phyloP scores from a whole-genome alignment of 139 green algal genomes.

The Chlorella sp. region DNA sequence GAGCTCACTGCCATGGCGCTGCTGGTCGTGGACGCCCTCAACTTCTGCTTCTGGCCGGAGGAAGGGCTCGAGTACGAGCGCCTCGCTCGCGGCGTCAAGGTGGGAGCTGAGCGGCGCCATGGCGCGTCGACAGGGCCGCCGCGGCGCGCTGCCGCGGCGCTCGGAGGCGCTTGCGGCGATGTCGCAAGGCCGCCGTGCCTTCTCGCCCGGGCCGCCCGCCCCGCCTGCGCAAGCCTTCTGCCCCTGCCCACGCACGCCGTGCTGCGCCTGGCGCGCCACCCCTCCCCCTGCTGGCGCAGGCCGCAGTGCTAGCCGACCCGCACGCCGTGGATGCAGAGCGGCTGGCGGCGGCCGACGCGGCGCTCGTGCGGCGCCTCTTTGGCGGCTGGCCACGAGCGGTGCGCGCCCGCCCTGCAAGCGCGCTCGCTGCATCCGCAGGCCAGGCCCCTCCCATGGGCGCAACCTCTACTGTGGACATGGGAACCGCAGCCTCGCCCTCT shows the following conservation, averaged over 20 bases:
- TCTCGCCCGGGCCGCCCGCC: not conserved
- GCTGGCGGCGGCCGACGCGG: constrained; percentile 48
- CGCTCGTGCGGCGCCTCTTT: constrained; percentile 56
- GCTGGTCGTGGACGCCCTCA: no score
- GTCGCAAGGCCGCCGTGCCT: not conserved
- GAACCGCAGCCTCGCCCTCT: no score
- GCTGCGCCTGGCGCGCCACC: not conserved
- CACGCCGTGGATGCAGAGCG: constrained; percentile 46
- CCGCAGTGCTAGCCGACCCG: constrained; percentile 52
- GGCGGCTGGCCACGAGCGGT: constrained; percentile 55
- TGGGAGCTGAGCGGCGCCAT: constrained; percentile 2
- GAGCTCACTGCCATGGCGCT: no score
- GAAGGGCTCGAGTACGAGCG: constrained; percentile 90
- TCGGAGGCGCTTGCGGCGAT: not conserved
- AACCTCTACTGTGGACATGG: no score
- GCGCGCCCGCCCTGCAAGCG: no score
- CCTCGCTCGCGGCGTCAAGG: constrained; percentile 78
- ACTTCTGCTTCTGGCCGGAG: constrained; percentile 98
- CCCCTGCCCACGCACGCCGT: not conserved
- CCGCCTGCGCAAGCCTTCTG: not conserved
- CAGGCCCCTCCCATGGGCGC: no score
- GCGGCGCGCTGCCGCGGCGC: not conserved
- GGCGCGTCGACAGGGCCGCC: not conserved
- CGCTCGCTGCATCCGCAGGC: no score
- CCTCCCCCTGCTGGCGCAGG: constrained; percentile 20